Base-by-base conservation (phyloP, 2,329 filamentous ascomycete genomes). In the Penicillium paneum region DNA sequence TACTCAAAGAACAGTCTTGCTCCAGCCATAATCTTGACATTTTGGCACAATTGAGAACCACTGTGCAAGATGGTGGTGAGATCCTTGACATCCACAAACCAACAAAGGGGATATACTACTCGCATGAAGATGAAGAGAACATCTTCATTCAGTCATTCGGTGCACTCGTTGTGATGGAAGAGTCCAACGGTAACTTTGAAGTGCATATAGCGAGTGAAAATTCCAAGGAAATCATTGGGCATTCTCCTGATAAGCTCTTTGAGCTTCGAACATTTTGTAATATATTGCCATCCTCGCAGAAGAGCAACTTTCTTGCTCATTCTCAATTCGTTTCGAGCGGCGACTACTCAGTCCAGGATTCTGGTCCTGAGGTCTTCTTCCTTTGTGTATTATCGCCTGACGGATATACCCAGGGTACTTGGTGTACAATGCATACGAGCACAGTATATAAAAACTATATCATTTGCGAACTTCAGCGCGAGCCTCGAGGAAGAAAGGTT, bases 361-460 rank as follows among this genome's bases (percentile, higher is more conserved):
- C 90, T 60, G 91, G 91, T 0, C 90, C 90, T 0, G 91, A 96
- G 64, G 88, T 96, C 5, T 92, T 96, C 63, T 89, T 86, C 52
- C 73, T 95, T 41, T 86, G 86, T 0, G 79, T 95, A 39, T 81
- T 82, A 21, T 73, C 78, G 1, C 79, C 83, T 0, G 77, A 80
- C 34, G 67, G 74, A 41, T 77, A 78, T 57, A 79, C 78, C 7
- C 78, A 80, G 49, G 92, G 91, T 67, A 72, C 94, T 3, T 96
- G 91, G 91, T 95, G 90, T 68, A 90, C 90, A 5, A 88, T 95
- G 67, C 91, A 96, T 66, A 82, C 89, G 48, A 89, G 85, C 48
- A 80, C 85, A 1, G 73, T 77, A 2, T 84, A 90, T 60, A 82
- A 83, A 0, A 81, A 88, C 44, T 74, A 91, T 19, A 77, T 95